Base-by-base conservation (phyloP, 1,284 basidiomycete species). In the Cryptococcus depauperatus region DNA sequence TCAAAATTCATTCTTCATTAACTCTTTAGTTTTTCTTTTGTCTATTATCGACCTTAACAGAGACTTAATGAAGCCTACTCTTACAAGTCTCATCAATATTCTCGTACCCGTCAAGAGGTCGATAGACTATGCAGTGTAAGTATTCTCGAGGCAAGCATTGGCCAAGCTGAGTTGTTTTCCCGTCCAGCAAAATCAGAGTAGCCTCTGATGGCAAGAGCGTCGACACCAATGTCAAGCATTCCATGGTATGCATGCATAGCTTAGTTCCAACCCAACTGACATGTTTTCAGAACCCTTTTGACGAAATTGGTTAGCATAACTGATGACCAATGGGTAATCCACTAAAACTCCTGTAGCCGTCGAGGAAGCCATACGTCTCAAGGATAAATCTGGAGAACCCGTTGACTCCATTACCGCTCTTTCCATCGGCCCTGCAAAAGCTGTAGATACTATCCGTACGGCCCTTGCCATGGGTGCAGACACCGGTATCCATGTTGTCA, bases 401-500 rank as follows among this genome's bases (percentile, higher is more conserved):
- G 79, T 93, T 56, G 82, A 83, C 58, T 83, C 81, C 44, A 95
- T 99, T 65, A 89, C 86, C 39, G 90, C 86, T 41, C 78, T 97
- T 35, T 87, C 91, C 11, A 88, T 96, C 52, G 95, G 95, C 4
- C 89, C 91, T 1, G 70, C 91, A 9, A 98, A 98, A 69, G 77
- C 89, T 1, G 66, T 80, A 35, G 95, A 98, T 66, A 91, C 86
- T 3, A 80, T 98, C 32, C 86, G 93, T 47, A 96, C 92, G 0
- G 93, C 91, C 0, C 82, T 98, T 28, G 93, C 95, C 21, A 96
- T 98, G 87, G 93, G 93, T 37, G 95, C 93, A 11, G 93, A 99
- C 75, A 76, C 82, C 13, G 92, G 81, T 44, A 82, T 97, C 57
- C 92, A 97, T 71, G 79, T 98, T 70, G 85, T 90, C 69, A 75